These are phyloP conservation scores for Daldinia sp. DNA, from an alignment of 2,329 filamentous ascomycete genomes.

Conservation along the genomic window DNA sequence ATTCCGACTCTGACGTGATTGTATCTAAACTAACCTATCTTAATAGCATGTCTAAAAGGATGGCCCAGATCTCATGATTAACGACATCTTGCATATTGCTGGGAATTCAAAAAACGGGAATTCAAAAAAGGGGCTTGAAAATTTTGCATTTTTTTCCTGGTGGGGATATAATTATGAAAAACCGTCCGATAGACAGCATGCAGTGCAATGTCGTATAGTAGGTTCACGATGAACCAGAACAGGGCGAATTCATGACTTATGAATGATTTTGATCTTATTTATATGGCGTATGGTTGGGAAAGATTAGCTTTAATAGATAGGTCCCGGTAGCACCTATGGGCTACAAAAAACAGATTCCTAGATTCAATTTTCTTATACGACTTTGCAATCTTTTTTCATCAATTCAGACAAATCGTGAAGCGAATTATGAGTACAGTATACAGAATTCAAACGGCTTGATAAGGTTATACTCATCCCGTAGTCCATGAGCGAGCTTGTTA, in stretches of 20 bases:
- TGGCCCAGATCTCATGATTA: constrained; percentile 57
- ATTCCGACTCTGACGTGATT: background rate
- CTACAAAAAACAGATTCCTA: background rate
- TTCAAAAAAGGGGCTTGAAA: constrained; percentile 5
- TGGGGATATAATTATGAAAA: constrained; percentile 10
- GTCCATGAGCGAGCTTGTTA: too few species aligned
- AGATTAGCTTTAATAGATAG: constrained; percentile 20
- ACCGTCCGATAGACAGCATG: constrained; percentile 2
- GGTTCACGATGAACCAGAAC: background rate
- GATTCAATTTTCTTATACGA: background rate
- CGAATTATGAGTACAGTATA: too few species aligned
- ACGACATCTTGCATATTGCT: constrained; percentile 8
- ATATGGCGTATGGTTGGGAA: background rate
- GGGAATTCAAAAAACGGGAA: constrained; percentile 18
- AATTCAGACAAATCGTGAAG: background rate
- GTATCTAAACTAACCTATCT: constrained; percentile 44
- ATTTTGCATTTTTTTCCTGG: constrained; percentile 15
- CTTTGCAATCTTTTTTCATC: background rate
- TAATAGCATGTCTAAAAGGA: constrained; percentile 70
- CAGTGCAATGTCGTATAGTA: background rate
- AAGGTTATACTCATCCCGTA: too few species aligned
- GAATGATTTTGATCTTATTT: constrained; percentile 20
- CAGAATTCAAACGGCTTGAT: too few species aligned
- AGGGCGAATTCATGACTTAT: constrained; percentile 22
- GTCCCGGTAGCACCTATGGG: background rate